phyloP scores from a whole-genome alignment of 306 rosid genomes.

The Sicyos edulis region DNA sequence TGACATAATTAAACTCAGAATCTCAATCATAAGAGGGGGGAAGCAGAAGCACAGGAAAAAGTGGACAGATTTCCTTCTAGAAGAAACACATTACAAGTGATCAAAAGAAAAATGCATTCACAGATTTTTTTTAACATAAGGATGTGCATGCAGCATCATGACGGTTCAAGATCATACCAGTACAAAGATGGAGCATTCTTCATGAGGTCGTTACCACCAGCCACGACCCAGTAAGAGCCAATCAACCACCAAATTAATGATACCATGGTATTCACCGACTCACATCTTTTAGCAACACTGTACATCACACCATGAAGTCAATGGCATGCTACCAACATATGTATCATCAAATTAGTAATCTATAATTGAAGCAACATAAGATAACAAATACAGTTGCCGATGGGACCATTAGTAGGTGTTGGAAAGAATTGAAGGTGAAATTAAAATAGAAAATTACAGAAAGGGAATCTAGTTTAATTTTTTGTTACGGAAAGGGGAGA shows the following conservation, averaged over 20 bases:
- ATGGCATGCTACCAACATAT: constrained; percentile 23
- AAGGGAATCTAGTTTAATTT: neutral
- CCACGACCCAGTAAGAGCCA: constrained; percentile 95
- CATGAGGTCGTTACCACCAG: constrained; percentile 65
- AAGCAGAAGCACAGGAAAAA: neutral
- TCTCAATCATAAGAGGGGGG: neutral
- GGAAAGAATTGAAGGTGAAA: neutral
- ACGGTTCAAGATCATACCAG: constrained; percentile 52
- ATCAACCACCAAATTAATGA: constrained; percentile 94
- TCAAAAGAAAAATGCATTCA: neutral
- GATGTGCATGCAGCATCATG: neutral
- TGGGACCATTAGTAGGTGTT: neutral
- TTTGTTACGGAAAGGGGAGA: neutral
- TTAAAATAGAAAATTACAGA: neutral
- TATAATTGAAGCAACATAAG: neutral
- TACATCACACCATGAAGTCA: constrained; percentile 31
- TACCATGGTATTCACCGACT: constrained; percentile 68
- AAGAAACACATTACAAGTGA: neutral
- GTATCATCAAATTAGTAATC: constrained; percentile 20
- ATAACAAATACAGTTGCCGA: neutral
- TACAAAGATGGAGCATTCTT: constrained; percentile 76
- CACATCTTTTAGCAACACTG: constrained; percentile 65
- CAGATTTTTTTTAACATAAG: neutral
- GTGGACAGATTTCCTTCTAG: neutral
- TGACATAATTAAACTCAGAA: neutral